Conservation (phyloP, 1,284 basidiomycete genomes). For the Leccinum insolens region DNA sequence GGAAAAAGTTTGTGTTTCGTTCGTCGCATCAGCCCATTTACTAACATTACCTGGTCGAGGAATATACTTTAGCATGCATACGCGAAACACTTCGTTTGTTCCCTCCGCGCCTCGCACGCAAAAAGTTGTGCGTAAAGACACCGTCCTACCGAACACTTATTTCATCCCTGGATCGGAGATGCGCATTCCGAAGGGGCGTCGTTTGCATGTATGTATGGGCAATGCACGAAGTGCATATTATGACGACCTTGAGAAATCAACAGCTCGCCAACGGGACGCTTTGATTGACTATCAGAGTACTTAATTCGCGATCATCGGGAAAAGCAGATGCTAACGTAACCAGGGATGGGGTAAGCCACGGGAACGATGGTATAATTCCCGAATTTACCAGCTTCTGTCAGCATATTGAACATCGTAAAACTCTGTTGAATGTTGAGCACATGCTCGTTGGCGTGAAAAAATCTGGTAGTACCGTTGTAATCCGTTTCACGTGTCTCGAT, state of each 20-base stretch:
- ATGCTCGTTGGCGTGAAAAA: not conserved
- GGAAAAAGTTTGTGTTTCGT: slow-evolving; percentile 9
- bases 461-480: slow-evolving; percentile 34
- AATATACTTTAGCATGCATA: slow-evolving; percentile 44
- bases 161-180: slow-evolving; percentile 39
- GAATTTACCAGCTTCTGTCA: slow-evolving; percentile 67
- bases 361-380: slow-evolving; percentile 80
- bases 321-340: slow-evolving; percentile 50
- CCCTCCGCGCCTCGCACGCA: slow-evolving; percentile 42
- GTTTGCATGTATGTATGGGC: slow-evolving; percentile 43
- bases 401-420: slow-evolving; percentile 69
- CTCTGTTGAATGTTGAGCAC: slow-evolving; percentile 34
- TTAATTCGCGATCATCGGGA: not conserved
- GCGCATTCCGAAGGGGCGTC: slow-evolving; percentile 41
- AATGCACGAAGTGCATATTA: slow-evolving; percentile 59
- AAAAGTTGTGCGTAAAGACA: slow-evolving; percentile 41
- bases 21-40: not conserved
- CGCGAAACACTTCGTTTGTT: slow-evolving; percentile 47
- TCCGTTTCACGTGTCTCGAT: slow-evolving; percentile 91
- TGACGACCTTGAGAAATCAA: slow-evolving; percentile 66
- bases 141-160: slow-evolving; percentile 35
- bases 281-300: slow-evolving; percentile 6
- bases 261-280: slow-evolving; percentile 67
- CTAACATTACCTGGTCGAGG: slow-evolving; percentile 6
- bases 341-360: slow-evolving; percentile 76